Percentiles rank a stretch among this genome's conserved stretches.
phyloP scores from a whole-genome alignment of 2,329 filamentous ascomycete species.

The Colletotrichum sp. region DNA sequence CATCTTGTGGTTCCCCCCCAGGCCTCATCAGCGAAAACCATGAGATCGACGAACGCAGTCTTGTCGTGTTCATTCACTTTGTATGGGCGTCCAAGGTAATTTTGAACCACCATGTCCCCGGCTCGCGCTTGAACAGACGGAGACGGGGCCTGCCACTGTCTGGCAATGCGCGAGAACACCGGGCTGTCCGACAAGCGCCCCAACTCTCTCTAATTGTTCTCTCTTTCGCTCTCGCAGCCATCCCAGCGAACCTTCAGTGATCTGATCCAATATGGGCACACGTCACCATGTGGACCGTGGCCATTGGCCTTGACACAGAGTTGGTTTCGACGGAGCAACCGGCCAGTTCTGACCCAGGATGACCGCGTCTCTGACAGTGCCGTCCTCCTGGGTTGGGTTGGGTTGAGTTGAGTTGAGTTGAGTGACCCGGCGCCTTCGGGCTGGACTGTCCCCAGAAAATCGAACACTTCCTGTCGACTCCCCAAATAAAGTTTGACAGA shows the following conservation, averaged over 20 bases:
- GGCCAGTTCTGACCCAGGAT: neutral
- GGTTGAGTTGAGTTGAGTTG: neutral
- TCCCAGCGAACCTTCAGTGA: slow-evolving; percentile 11
- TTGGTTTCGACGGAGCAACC: slow-evolving; percentile 13
- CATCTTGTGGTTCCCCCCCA: neutral
- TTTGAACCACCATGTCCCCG: neutral
- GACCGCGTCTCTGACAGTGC: neutral
- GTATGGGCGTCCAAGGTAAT: neutral
- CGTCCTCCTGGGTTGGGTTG: neutral
- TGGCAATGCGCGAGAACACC: neutral
- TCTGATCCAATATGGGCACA: neutral
- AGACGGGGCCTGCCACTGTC: neutral
- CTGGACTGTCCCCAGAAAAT: neutral
- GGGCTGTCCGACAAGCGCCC: neutral
- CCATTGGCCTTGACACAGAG: slow-evolving; percentile 4
- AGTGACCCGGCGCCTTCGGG: neutral
- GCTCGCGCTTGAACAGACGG: neutral
- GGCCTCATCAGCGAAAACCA: neutral
- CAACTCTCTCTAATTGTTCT: neutral
- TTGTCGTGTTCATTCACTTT: neutral
- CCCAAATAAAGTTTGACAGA: slow-evolving; percentile 1
- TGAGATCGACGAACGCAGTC: slow-evolving; percentile 10
- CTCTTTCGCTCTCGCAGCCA: neutral
- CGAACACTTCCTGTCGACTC: neutral
- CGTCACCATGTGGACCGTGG: slow-evolving; percentile 9